Conservation (phyloP, 805 yeast genomes). For the Starmerella powellii region DNA sequence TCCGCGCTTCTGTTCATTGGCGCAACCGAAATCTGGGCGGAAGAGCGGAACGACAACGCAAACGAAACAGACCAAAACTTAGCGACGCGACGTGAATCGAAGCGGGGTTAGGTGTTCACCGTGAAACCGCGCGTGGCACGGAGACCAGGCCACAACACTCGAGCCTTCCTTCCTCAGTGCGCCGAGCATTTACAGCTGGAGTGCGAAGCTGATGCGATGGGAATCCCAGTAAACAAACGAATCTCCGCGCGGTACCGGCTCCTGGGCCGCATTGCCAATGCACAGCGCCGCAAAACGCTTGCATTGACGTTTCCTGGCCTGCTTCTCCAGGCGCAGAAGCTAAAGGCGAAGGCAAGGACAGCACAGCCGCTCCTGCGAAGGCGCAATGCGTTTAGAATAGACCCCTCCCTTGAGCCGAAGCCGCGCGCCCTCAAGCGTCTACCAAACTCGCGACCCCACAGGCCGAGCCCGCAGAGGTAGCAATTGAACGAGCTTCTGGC, state of each 20-base stretch:
- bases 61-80: not conserved
- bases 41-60: not conserved
- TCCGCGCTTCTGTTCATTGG: too few species aligned
- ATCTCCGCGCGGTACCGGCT: conserved; percentile 4
- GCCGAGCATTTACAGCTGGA: not conserved
- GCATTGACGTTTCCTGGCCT: not conserved
- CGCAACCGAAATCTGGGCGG: too few species aligned
- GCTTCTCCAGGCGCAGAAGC: conserved; percentile 1
- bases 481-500: too few species aligned
- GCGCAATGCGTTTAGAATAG: conserved; percentile 10
- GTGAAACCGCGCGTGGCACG: too few species aligned
- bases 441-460: too few species aligned
- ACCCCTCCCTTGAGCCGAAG: conserved; percentile 3
- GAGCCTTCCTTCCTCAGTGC: too few species aligned
- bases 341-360: not conserved
- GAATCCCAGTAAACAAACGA: not conserved
- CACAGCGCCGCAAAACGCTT: not conserved
- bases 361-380: not conserved
- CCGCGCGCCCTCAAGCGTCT: not conserved
- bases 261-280: conserved; percentile 6
- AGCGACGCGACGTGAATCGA: too few species aligned
- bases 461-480: too few species aligned
- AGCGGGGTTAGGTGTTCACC: too few species aligned
- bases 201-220: conserved; percentile 1
- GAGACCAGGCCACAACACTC: too few species aligned